Percentiles rank a stretch among this genome's conserved stretches.
Evolutionary conservation across 2,329 filamentous ascomycete genomes (phyloP).

Genomic region (Fusarium humuli): DNA sequence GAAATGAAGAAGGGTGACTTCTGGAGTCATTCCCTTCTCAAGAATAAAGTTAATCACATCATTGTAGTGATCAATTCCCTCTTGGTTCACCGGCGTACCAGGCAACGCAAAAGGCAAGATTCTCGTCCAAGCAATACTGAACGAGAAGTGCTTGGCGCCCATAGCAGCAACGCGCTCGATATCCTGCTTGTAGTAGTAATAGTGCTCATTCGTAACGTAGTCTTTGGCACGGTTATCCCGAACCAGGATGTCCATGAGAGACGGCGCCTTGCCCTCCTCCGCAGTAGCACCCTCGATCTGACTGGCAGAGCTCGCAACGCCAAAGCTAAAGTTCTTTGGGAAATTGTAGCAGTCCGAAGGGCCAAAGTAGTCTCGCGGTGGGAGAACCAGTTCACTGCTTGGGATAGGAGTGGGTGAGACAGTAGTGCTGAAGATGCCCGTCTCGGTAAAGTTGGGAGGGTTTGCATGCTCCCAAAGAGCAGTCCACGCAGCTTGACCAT

Average conservation of each 20-base stretch:
- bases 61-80: constrained; percentile 65
- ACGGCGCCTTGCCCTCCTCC: constrained; percentile 57
- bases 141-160: constrained; percentile 64
- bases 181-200: constrained; percentile 68
- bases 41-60: constrained; percentile 64
- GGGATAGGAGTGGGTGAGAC: constrained; percentile 66
- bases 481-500: constrained; percentile 50
- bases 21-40: constrained; percentile 61
- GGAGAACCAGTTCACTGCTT: constrained; percentile 65
- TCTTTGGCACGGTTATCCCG: constrained; percentile 43
- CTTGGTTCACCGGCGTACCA: constrained; percentile 63
- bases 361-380: constrained; percentile 63
- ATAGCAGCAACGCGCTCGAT: constrained; percentile 64
- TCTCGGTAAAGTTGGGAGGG: constrained; percentile 51
- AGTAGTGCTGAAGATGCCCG: constrained; percentile 56
- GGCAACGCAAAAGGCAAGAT: constrained; percentile 64
- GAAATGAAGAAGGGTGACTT: constrained; percentile 62
- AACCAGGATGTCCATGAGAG: constrained; percentile 57
- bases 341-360: constrained; percentile 63
- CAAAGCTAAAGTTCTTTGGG: constrained; percentile 59
- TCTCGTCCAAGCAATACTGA: constrained; percentile 64
- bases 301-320: constrained; percentile 61
- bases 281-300: constrained; percentile 61
- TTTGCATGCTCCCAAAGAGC: constrained; percentile 51
- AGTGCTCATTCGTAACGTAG: constrained; percentile 61